Conservation (phyloP, 345 rosid genomes). For the Syzygium oleosum region DNA sequence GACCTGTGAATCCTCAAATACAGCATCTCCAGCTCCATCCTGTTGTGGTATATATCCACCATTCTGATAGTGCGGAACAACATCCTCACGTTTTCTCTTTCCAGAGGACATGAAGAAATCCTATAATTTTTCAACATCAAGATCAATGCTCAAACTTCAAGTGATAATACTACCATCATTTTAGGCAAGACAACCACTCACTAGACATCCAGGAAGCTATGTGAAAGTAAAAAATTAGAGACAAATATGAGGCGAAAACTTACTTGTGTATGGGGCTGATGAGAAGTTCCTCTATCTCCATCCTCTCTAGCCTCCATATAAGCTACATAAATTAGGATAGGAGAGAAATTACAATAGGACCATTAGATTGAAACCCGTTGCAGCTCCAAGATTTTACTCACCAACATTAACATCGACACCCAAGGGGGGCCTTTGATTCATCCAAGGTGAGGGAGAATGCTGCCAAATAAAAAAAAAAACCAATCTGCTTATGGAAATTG, state of each 20-base stretch:
- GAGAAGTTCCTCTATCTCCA: conserved; percentile 63
- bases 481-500: background rate
- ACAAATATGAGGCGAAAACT: background rate
- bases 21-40: conserved; percentile 80
- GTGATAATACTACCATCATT: background rate
- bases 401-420: conserved; percentile 89
- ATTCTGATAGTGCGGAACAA: conserved; percentile 53
- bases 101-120: conserved; percentile 78
- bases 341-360: background rate
- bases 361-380: background rate
- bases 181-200: background rate
- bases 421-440: conserved; percentile 52
- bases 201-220: background rate
- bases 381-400: conserved; percentile 25
- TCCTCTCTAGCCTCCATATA: conserved; percentile 94
- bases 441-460: conserved; percentile 94
- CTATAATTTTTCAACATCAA: conserved; percentile 34
- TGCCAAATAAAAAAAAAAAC: conserved; percentile 15
- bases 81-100: conserved; percentile 92
- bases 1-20: conserved; percentile 32
- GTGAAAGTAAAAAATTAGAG: background rate
- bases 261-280: conserved; percentile 82
- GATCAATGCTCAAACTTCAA: conserved; percentile 2
- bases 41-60: conserved; percentile 94
- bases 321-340: conserved; percentile 34